Conservation (phyloP, 257 asterid species). For the Anisodus acutangulus region DNA sequence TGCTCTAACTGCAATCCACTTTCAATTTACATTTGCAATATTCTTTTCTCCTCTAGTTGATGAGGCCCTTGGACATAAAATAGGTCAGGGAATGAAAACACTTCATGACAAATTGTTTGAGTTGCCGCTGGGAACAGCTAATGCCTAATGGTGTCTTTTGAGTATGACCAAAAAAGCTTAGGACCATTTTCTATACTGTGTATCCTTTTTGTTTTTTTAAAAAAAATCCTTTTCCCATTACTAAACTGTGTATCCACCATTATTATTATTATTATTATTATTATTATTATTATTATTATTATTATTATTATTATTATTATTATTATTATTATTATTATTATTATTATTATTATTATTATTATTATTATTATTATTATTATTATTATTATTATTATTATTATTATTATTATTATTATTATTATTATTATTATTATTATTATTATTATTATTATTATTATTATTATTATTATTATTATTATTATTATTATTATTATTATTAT, state of each 20-base stretch:
- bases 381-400: neutral
- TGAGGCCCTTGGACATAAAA: constrained; percentile 14
- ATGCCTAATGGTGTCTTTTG: neutral
- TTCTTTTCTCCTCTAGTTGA: neutral
- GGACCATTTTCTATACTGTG: neutral
- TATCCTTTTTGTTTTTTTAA: too few species aligned
- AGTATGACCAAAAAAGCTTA: neutral
- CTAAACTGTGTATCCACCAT: neutral
- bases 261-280: too few species aligned
- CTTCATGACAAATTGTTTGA: neutral
- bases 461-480: too few species aligned
- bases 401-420: too few species aligned
- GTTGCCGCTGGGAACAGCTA: neutral
- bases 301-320: neutral
- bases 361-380: neutral
- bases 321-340: neutral
- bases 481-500: neutral
- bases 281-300: too few species aligned
- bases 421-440: neutral
- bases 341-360: too few species aligned
- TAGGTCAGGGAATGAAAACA: neutral
- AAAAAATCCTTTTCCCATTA: too few species aligned
- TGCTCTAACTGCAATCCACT: neutral
- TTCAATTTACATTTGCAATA: neutral
- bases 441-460: neutral